These are phyloP conservation scores for Leucosporidium scottii DNA, from an alignment of 768 basidiomycete genomes.

Conservation along the genomic window DNA sequence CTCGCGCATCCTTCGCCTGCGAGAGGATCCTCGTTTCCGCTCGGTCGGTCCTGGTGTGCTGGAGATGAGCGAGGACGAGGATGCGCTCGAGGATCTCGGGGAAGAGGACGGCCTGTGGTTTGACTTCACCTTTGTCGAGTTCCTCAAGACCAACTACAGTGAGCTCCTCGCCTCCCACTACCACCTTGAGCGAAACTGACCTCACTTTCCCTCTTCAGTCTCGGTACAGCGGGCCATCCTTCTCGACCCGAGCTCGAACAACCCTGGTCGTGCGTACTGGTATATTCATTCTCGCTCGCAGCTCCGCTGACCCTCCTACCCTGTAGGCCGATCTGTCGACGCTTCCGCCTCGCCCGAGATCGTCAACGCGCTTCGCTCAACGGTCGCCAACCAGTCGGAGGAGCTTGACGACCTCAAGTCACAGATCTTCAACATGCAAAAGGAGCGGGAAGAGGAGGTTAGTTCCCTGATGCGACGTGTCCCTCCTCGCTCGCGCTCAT, in stretches of 20 bases:
- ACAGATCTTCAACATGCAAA: constrained; percentile 29
- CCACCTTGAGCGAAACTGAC: not conserved
- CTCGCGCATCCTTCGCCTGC: constrained; percentile 73
- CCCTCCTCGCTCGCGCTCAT: too few relatives aligned
- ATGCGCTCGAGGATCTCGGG: constrained; percentile 38
- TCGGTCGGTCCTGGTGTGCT: constrained; percentile 76
- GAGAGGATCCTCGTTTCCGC: constrained; percentile 91
- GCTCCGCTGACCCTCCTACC: constrained; percentile 42
- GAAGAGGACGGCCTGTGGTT: constrained; percentile 82
- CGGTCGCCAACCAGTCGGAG: constrained; percentile 66
- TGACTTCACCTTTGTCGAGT: constrained; percentile 96
- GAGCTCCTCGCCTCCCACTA: constrained; percentile 2
- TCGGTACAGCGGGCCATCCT: constrained; percentile 46
- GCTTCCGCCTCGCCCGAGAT: constrained; percentile 68
- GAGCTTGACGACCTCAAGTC: constrained; percentile 45
- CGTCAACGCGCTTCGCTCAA: constrained; percentile 72
- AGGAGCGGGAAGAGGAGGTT: constrained; percentile 36
- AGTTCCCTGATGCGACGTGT: too few relatives aligned
- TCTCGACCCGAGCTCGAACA: constrained; percentile 41
- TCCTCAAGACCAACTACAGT: constrained; percentile 98
- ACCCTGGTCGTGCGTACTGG: not conserved
- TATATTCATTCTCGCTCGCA: not conserved
- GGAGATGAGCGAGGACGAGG: constrained; percentile 47
- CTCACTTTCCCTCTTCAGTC: constrained; percentile 35
- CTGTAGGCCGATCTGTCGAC: constrained; percentile 68